phyloP scores from a whole-genome alignment of 345 rosid genomes.

The Psidium guajava region DNA sequence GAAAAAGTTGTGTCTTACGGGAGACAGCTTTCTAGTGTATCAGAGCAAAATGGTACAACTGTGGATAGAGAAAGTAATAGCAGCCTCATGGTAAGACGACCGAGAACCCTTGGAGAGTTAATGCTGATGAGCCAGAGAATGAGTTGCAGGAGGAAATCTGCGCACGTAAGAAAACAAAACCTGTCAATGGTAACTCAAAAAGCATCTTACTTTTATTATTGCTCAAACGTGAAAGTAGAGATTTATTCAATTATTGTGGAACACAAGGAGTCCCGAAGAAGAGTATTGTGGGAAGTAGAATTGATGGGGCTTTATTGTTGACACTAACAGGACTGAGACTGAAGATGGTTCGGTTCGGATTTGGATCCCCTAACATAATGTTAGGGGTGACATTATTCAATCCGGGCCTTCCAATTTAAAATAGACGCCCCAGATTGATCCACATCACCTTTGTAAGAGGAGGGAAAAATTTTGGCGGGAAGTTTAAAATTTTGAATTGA shows the following conservation, averaged over 20 bases:
- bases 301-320: not conserved
- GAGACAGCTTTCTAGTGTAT: slow-evolving; percentile 11
- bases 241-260: not conserved
- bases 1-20: slow-evolving; percentile 11
- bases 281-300: not conserved
- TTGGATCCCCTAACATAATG: too few species aligned
- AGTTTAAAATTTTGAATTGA: too few species aligned
- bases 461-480: too few species aligned
- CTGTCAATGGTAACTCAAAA: slow-evolving; percentile 36
- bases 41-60: slow-evolving; percentile 6
- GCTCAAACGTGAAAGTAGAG: not conserved
- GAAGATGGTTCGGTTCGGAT: too few species aligned
- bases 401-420: too few species aligned
- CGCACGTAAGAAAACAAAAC: slow-evolving; percentile 34
- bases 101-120: slow-evolving; percentile 68
- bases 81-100: slow-evolving; percentile 22
- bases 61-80: slow-evolving; percentile 5
- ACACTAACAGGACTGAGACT: not conserved
- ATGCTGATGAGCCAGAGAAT: slow-evolving; percentile 76
- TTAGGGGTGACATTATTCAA: too few species aligned
- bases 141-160: slow-evolving; percentile 61
- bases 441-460: too few species aligned
- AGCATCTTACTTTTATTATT: not conserved
- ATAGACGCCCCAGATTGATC: too few species aligned
- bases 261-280: not conserved